Percentiles rank a stretch among this genome's conserved stretches.
phyloP scores from a whole-genome alignment of 129 eudicot genomes.

The Tanacetum coccineum region DNA sequence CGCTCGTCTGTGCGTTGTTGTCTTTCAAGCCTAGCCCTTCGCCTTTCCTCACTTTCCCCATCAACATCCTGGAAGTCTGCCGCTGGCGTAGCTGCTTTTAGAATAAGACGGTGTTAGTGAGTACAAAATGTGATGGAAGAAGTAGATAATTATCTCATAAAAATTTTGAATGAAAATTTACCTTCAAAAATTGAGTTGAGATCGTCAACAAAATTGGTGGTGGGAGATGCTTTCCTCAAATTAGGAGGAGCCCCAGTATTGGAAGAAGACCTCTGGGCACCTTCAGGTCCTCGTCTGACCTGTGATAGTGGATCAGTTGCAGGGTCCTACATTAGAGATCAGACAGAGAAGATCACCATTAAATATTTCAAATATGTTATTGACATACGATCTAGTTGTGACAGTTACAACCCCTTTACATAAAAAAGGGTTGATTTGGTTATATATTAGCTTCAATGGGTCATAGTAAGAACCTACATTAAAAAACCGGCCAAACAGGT shows the following conservation, averaged over 20 bases:
- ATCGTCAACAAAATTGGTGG: constrained; percentile 74
- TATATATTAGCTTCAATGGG: no score
- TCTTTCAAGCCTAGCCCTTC: constrained; percentile 84
- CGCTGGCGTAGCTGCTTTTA: constrained; percentile 55
- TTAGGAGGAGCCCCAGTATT: constrained; percentile 46
- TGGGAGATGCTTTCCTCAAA: constrained; percentile 67
- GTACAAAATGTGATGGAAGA: constrained; percentile 14
- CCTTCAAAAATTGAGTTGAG: constrained; percentile 87
- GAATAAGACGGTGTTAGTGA: constrained; percentile 26
- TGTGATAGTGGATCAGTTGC: constrained; percentile 49
- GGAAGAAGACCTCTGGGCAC: constrained; percentile 47
- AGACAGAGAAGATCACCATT: constrained; percentile 11
- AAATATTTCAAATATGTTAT: neutral
- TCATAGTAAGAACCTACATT: no score
- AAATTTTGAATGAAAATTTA: constrained; percentile 16
- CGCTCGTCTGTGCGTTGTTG: constrained; percentile 95
- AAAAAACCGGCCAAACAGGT: no score
- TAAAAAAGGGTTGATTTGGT: no score
- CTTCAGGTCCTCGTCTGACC: constrained; percentile 57
- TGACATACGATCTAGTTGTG: constrained; percentile 6
- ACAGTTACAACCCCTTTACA: no score
- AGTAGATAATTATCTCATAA: constrained; percentile 10
- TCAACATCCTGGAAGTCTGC: constrained; percentile 84
- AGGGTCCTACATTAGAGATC: constrained; percentile 24
- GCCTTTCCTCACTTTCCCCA: constrained; percentile 87